These are phyloP conservation scores for Pyrenochaeta sp. DNA, from an alignment of 2,329 filamentous ascomycete species.

Conservation along the genomic window DNA sequence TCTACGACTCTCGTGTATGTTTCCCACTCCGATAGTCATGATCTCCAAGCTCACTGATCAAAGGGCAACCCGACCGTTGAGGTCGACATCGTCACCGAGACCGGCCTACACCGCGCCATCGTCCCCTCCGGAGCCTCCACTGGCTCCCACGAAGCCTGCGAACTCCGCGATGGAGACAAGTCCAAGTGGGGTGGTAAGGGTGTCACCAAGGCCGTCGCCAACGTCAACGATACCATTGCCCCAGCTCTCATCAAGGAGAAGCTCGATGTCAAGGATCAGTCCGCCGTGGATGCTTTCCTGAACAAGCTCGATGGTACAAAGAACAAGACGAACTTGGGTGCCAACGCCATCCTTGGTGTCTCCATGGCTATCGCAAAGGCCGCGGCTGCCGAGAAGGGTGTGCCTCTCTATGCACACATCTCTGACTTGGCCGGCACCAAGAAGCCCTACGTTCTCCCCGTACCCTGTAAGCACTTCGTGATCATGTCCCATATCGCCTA, in stretches of 20 bases:
- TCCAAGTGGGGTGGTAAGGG: conserved; percentile 63
- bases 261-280: conserved; percentile 64
- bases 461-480: conserved; percentile 56
- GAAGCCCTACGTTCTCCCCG: conserved; percentile 64
- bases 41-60: conserved; percentile 15
- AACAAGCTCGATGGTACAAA: conserved; percentile 63
- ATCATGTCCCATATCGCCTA: conserved; percentile 29
- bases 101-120: conserved; percentile 95
- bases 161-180: conserved; percentile 63
- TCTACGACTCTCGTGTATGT: conserved; percentile 86
- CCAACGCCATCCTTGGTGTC: conserved; percentile 68
- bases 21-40: background rate
- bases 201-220: conserved; percentile 64
- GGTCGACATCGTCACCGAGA: conserved; percentile 96
- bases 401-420: conserved; percentile 67
- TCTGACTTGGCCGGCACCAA: conserved; percentile 62
- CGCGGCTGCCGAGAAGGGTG: conserved; percentile 63
- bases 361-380: conserved; percentile 68
- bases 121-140: conserved; percentile 97
- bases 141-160: conserved; percentile 62
- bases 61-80: conserved; percentile 94
- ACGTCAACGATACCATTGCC: conserved; percentile 64
- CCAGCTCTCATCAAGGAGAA: conserved; percentile 63
- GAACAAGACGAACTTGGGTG: conserved; percentile 67
- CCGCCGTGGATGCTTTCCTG: conserved; percentile 63